Evolutionary conservation across 495 filamentous ascomycete species (phyloP).

Genomic region (Lepidopterella palustris): DNA sequence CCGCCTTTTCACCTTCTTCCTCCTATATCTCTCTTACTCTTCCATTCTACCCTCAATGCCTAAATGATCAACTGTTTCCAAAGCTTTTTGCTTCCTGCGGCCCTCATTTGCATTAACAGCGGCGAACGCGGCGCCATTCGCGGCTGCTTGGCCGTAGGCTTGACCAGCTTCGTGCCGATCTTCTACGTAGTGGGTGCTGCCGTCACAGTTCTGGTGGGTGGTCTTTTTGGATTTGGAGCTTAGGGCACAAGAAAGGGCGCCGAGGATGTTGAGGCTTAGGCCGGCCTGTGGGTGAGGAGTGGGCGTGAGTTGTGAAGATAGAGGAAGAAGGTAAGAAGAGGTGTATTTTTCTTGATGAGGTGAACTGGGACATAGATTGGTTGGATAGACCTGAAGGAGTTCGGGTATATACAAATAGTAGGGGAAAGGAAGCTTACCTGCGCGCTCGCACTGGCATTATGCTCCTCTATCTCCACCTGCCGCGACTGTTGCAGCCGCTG

Average conservation of each 20-base stretch:
- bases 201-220: conserved; percentile 27
- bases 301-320: background rate
- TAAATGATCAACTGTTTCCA: conserved; percentile 19
- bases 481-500: conserved; percentile 13
- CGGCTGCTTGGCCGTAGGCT: conserved; percentile 1
- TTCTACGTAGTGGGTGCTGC: conserved; percentile 19
- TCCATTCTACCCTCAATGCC: conserved; percentile 16
- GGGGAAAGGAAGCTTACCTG: conserved; percentile 8
- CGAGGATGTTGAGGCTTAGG: conserved; percentile 36
- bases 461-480: conserved; percentile 21
- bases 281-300: conserved; percentile 27
- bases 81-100: conserved; percentile 4
- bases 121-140: conserved; percentile 11
- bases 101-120: conserved; percentile 1
- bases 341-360: background rate
- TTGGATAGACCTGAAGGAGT: background rate
- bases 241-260: conserved; percentile 32
- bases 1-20: background rate
- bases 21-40: background rate
- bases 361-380: background rate
- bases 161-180: conserved; percentile 12
- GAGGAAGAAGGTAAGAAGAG: background rate
- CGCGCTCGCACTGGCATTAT: conserved; percentile 17
- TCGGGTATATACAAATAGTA: too few relatives aligned
- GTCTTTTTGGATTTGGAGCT: conserved; percentile 31